Evolutionary conservation across 164 flowering plant genomes (phyloP).

Genomic region (Macadamia tetraphylla): DNA sequence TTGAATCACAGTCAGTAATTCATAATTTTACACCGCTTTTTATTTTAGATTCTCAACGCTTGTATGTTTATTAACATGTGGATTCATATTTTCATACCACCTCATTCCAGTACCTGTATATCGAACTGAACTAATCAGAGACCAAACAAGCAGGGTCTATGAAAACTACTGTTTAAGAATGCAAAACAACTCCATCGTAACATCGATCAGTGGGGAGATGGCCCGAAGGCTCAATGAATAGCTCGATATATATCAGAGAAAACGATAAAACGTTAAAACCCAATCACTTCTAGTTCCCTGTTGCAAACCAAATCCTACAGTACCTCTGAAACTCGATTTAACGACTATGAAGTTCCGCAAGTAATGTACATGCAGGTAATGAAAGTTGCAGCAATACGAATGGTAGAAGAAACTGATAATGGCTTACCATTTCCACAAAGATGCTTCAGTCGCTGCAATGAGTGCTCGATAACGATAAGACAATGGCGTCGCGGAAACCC

Average conservation of each 20-base stretch:
- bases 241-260: too few relatives aligned
- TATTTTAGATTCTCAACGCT: too few relatives aligned
- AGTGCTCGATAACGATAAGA: background rate
- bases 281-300: too few relatives aligned
- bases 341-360: background rate
- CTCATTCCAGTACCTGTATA: too few relatives aligned
- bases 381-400: background rate
- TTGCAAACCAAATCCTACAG: background rate
- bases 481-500: background rate
- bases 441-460: background rate
- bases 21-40: too few relatives aligned
- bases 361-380: background rate
- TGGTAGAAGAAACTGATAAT: too few relatives aligned
- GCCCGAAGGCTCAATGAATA: too few relatives aligned
- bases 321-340: background rate
- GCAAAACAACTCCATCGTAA: too few relatives aligned
- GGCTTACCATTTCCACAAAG: background rate
- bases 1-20: background rate
- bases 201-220: background rate
- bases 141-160: background rate
- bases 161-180: too few relatives aligned
- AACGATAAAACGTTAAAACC: too few relatives aligned
- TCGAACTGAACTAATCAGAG: background rate
- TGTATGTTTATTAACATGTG: too few relatives aligned
- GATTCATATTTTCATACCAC: too few relatives aligned